Percentiles rank a stretch among this genome's conserved stretches.
Conservation (phyloP, 2,329 filamentous ascomycete species). For the Aschersonia sp. region DNA sequence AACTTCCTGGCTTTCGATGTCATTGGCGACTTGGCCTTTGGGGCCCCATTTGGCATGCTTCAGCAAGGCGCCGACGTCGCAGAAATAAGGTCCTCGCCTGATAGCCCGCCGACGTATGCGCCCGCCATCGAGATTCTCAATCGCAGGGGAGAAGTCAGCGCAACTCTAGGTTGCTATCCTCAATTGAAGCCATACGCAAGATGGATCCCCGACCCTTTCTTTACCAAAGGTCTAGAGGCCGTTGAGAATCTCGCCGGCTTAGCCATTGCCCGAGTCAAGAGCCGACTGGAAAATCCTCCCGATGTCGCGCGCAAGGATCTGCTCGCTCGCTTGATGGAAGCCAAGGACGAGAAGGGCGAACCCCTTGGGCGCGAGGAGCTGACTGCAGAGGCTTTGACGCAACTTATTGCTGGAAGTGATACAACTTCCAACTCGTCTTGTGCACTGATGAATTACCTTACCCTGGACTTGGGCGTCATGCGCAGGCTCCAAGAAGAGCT, state of each 20-base stretch:
- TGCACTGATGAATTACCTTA: conserved; percentile 65
- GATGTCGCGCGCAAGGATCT: conserved; percentile 60
- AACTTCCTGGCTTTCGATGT: conserved; percentile 40
- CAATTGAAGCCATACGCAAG: conserved; percentile 64
- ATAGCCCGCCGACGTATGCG: conserved; percentile 50
- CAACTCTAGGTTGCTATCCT: conserved; percentile 61
- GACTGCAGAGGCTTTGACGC: conserved; percentile 77
- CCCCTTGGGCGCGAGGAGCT: conserved; percentile 65
- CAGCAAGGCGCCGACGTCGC: conserved; percentile 61
- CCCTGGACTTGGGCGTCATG: conserved; percentile 55
- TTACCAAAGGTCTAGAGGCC: conserved; percentile 56
- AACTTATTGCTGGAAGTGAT: conserved; percentile 69
- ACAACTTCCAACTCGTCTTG: conserved; percentile 72
- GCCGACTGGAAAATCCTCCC: conserved; percentile 55
- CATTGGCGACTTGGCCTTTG: conserved; percentile 34
- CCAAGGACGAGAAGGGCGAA: conserved; percentile 64
- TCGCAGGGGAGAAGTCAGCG: conserved; percentile 73
- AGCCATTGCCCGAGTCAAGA: conserved; percentile 67
- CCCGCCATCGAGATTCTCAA: conserved; percentile 81
- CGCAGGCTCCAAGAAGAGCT: conserved; percentile 61
- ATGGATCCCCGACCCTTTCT: conserved; percentile 72
- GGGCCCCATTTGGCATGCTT: conserved; percentile 51
- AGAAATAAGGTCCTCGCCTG: conserved; percentile 50
- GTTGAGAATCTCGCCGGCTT: conserved; percentile 77
- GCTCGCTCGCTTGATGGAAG: conserved; percentile 72